Evolutionary conservation across 2,329 filamentous ascomycete genomes (phyloP), one percentile per base, ranked within the genome.

Genomic region (Tolypocladium amazonense): DNA sequence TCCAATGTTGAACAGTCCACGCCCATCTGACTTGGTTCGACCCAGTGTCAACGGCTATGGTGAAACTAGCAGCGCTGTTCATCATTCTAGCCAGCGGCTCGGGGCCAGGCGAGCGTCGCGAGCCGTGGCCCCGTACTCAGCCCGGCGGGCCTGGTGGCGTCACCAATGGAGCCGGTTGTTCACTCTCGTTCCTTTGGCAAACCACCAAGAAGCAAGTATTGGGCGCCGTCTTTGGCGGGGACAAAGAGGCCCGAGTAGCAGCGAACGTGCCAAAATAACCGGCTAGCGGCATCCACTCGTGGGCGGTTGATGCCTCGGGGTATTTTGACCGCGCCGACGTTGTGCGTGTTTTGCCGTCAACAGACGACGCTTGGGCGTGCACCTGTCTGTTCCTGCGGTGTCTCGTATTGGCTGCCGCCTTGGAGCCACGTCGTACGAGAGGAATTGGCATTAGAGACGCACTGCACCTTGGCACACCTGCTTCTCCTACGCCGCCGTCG

Each of bases 71-170:
- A 33, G 35, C 43, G 41, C 35, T 30, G 30, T 37, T 23, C n/a
- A 30, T 33, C 47, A n/a, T 45, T 58, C 58, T 56, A 58, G 59
- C 45, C 55, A 61, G 58, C 56, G 57, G 62, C 56, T 59, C 63
- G 59, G 63, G 54, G 53, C 59, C 45, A 55, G 58, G 60, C 60
- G 59, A 60, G 27, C 52, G 56, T 38, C 52, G 59, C 59, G 54
- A 60, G 45, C 61, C 61, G 62, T 60, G 59, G 61, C 61, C 61
- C 59, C 61, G 54, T 56, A 56, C 56, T 60, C 61, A 62, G 61
- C 58, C 59, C 52, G 58, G 59, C 56, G 41, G 39, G 41, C 41
- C 58, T 33, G 43, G 33, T 56, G 37, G 45, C 37, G 56, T 23
- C 55, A 37, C 55, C 23, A 30, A 27, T 41, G 55, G 55, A 23